These are phyloP conservation scores for Xylaria palmicola DNA, from an alignment of 495 filamentous ascomycete species.

Conservation along the genomic window DNA sequence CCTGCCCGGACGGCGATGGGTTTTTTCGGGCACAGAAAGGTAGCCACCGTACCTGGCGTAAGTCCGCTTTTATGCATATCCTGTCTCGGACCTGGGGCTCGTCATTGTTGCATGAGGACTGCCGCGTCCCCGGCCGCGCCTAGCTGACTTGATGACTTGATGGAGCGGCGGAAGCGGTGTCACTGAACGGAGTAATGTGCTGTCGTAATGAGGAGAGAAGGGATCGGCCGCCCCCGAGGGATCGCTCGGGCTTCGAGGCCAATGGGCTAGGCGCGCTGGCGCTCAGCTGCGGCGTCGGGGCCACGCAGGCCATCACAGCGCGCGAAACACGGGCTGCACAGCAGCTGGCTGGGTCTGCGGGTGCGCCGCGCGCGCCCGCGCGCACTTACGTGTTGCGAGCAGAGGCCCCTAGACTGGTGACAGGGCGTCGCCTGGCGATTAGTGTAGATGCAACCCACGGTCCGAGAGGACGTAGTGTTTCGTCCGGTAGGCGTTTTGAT, in stretches of 20 bases:
- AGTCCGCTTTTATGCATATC: not conserved
- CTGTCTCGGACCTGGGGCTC: not conserved
- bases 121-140: too few species aligned
- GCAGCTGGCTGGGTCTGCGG: not conserved
- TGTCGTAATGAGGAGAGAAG: constrained; percentile 4
- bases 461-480: not conserved
- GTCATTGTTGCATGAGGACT: constrained; percentile 8
- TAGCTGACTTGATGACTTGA: too few species aligned
- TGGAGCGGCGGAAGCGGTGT: not conserved
- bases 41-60: not conserved
- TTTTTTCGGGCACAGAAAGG: too few species aligned
- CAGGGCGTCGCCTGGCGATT: too few species aligned
- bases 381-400: not conserved
- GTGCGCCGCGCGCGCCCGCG: not conserved
- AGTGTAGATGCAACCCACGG: not conserved
- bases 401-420: not conserved
- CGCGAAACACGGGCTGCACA: not conserved
- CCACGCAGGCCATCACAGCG: not conserved
- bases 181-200: constrained; percentile 4
- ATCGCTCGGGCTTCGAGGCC: not conserved
- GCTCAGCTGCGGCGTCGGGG: not conserved
- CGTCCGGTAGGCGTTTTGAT: not conserved
- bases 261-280: not conserved
- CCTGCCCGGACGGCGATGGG: too few species aligned
- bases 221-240: not conserved